These are phyloP conservation scores for Pseudozyma pruni DNA, from an alignment of 1,284 basidiomycete species.

Conservation along the genomic window DNA sequence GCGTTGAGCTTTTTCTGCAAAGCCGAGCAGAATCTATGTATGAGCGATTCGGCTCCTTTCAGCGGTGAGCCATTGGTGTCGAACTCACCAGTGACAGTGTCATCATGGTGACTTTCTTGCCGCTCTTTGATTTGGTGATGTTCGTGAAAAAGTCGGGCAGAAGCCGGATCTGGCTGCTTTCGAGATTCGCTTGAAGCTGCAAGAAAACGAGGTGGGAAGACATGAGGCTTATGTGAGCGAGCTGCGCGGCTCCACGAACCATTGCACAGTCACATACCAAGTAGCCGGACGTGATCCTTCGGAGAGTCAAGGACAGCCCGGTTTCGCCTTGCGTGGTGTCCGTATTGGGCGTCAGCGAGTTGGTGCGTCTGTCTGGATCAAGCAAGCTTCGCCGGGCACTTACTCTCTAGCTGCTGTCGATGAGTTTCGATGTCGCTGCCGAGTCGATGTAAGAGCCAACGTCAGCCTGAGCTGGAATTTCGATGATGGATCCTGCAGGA, in stretches of 20 bases:
- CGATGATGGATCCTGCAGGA: too few relatives aligned
- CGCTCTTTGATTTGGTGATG: slow-evolving; percentile 72
- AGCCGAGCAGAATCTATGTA: background rate
- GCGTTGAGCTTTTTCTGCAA: slow-evolving; percentile 81
- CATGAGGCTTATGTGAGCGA: too few relatives aligned
- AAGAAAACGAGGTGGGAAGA: too few relatives aligned
- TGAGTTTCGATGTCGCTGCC: slow-evolving; percentile 79
- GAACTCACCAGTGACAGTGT: slow-evolving; percentile 73
- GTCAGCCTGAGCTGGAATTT: too few relatives aligned
- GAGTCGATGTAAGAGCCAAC: background rate
- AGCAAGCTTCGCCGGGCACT: background rate
- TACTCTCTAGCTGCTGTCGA: slow-evolving; percentile 23
- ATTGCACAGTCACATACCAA: slow-evolving; percentile 72
- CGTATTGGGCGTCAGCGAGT: too few relatives aligned
- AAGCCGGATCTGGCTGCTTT: slow-evolving; percentile 5
- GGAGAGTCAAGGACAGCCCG: slow-evolving; percentile 74
- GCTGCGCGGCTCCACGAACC: too few relatives aligned
- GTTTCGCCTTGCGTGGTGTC: slow-evolving; percentile 69
- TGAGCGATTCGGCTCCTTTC: background rate
- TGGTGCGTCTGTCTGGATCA: too few relatives aligned
- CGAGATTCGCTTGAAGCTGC: slow-evolving; percentile 27
- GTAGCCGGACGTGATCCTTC: slow-evolving; percentile 78
- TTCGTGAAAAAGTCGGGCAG: slow-evolving; percentile 73
- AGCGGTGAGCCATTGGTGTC: too few relatives aligned
- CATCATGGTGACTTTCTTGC: slow-evolving; percentile 79